Evolutionary conservation across 1,284 basidiomycete species (phyloP), one percentile per base, ranked within the genome.

Genomic region (Puccinia hordei): DNA sequence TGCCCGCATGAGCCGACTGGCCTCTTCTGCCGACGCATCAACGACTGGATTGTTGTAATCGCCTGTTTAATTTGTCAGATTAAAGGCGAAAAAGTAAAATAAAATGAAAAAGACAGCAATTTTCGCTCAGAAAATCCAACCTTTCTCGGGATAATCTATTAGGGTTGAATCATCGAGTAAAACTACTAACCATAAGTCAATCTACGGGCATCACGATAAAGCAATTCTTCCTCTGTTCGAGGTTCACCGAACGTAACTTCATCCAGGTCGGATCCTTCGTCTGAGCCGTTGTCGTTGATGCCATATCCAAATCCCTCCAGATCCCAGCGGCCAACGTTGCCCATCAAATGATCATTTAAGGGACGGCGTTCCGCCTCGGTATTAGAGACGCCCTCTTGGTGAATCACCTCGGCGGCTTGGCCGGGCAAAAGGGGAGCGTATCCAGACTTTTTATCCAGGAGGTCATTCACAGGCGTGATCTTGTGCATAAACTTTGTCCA

Each of bases 121-220:
- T n/a, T n/a, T n/a, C 61, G 10, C 13, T 17, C 94, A 90, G 66
- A 92, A 90, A 84, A 91, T 93, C 51, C 93, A 91, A 84, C 95
- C 94, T 81, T 95, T 91, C 82, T 90, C 91, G 0, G 93, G 93
- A 85, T 96, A 97, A 83, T 92, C 90, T n/a, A 57, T n/a, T n/a
- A n/a, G n/a, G n/a, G n/a, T 27, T 57, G 55, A 6, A n/a, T 22
- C 12, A 51, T 51, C 49, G 49, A 51, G 84, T 95, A 3, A 53
- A 55, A 35, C 12, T 10, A 94, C 87, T 98, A 94, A 12, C 96
- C 97, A 83, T 96, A 94, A 30, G 94, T 87, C 77, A 93, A 91
- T 82, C 89, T 88, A 83, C 90, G 89, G 83, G 91, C 91, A 73
- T 92, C 88, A 24, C 86, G 87, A 83, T 91, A 95, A 63, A 95